Percentiles rank a stretch among this genome's conserved stretches.
These are phyloP conservation scores for Pseudopyricularia javanii DNA, from an alignment of 2,329 filamentous ascomycete genomes.

Conservation along the genomic window DNA sequence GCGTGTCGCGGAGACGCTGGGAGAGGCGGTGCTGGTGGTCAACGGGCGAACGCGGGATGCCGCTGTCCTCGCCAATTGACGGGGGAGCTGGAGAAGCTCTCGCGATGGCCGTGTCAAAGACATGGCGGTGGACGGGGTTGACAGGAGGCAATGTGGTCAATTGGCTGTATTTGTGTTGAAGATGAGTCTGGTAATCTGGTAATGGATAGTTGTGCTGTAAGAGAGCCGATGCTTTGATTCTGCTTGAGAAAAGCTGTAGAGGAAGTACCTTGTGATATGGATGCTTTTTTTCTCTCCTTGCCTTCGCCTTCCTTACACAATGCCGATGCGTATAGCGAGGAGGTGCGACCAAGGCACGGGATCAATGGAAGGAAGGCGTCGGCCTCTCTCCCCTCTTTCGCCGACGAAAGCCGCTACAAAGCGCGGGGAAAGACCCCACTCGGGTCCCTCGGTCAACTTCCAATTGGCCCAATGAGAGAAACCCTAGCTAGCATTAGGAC, in stretches of 20 bases:
- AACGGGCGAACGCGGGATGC: neutral
- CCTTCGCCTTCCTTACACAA: no score
- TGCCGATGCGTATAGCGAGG: neutral
- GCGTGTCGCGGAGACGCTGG: neutral
- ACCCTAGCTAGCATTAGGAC: neutral
- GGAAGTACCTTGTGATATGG: no score
- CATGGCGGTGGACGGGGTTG: neutral
- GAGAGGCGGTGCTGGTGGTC: neutral
- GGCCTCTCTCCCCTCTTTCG: conserved; percentile 4
- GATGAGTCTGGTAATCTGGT: no score
- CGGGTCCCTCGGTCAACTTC: neutral
- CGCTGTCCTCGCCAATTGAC: conserved; percentile 1
- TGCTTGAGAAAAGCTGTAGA: no score
- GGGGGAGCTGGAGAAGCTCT: conserved; percentile 2
- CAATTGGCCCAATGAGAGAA: neutral
- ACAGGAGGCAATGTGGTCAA: neutral
- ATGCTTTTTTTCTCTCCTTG: no score
- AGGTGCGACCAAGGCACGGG: neutral
- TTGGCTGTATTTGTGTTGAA: neutral
- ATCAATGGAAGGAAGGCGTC: neutral
- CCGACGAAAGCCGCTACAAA: conserved; percentile 32
- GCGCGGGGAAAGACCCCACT: conserved; percentile 13
- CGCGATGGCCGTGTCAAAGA: neutral
- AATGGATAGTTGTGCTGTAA: no score
- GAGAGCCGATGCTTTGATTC: no score